Conservation (phyloP, 108 stramenopile species). For the Aurantiochytrium sp. region DNA sequence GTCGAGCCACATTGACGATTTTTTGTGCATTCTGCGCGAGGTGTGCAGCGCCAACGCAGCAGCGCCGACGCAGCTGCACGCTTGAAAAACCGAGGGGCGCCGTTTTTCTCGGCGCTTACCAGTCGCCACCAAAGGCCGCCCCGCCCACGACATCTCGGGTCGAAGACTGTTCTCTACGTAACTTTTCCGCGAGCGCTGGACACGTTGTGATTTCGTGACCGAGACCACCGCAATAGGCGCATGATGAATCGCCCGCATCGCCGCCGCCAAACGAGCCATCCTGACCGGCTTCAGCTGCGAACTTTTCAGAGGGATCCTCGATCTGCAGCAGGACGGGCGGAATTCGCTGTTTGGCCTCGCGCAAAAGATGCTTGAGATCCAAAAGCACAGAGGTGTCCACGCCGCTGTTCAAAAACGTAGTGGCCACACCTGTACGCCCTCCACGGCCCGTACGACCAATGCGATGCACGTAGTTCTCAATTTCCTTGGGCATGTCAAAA, state of each 20-base stretch:
- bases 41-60: background rate
- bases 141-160: background rate
- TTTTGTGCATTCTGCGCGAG: background rate
- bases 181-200: slow-evolving; percentile 66
- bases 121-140: slow-evolving; percentile 14
- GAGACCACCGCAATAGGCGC: slow-evolving; percentile 96
- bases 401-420: slow-evolving; percentile 96
- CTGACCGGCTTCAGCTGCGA: background rate
- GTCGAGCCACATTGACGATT: background rate
- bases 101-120: background rate
- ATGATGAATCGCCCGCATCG: slow-evolving; percentile 50
- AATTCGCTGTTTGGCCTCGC: slow-evolving; percentile 94
- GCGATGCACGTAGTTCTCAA: slow-evolving; percentile 84
- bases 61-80: too few species aligned
- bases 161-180: background rate
- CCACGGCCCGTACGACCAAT: slow-evolving; percentile 99
- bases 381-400: slow-evolving; percentile 81
- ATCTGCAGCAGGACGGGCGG: slow-evolving; percentile 93
- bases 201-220: slow-evolving; percentile 96
- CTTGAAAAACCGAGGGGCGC: too few species aligned
- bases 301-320: slow-evolving; percentile 81
- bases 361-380: slow-evolving; percentile 91
- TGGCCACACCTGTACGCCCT: slow-evolving; percentile 97
- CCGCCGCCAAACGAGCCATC: slow-evolving; percentile 12
- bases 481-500: slow-evolving; percentile 99